A percentile compares a stretch with the other conserved stretches of the same genome.
Conservation (phyloP, 306 rosid species). For the Parietaria judaica region DNA sequence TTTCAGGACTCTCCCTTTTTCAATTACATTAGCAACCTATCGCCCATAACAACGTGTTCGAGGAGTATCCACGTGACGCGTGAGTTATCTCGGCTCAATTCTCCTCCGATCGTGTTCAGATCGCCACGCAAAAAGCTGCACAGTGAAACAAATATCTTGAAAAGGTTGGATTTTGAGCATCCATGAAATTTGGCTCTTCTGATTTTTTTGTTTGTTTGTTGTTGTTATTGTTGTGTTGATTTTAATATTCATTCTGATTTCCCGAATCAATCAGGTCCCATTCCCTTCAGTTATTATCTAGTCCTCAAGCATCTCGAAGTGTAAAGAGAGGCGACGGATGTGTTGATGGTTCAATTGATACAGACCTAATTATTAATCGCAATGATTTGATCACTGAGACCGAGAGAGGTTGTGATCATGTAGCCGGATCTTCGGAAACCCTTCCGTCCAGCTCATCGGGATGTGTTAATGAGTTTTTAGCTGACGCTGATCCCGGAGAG, state of each 20-base stretch:
- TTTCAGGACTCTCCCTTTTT: slow-evolving; percentile 52
- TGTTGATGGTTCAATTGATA: slow-evolving; percentile 25
- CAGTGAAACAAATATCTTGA: slow-evolving; percentile 24
- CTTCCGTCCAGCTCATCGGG: slow-evolving; percentile 28
- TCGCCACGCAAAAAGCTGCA: slow-evolving; percentile 38
- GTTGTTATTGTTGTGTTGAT: neutral
- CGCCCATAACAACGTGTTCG: slow-evolving; percentile 38
- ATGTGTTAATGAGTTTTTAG: slow-evolving; percentile 43
- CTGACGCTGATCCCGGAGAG: slow-evolving; percentile 49
- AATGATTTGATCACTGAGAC: slow-evolving; percentile 20
- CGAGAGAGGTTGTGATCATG: slow-evolving; percentile 17
- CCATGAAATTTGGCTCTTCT: neutral
- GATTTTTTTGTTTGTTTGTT: neutral
- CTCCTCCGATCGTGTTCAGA: slow-evolving; percentile 50
- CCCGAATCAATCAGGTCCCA: slow-evolving; percentile 32
- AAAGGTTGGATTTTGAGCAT: slow-evolving; percentile 31
- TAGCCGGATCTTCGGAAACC: slow-evolving; percentile 13
- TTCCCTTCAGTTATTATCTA: slow-evolving; percentile 17
- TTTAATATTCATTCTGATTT: slow-evolving; percentile 1
- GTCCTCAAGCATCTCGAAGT: slow-evolving; percentile 19
- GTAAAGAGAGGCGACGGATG: slow-evolving; percentile 18
- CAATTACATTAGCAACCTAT: slow-evolving; percentile 30
- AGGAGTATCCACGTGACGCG: slow-evolving; percentile 22
- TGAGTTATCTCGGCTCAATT: slow-evolving; percentile 33
- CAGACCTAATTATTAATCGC: slow-evolving; percentile 9